A percentile compares a stretch with the other conserved stretches of the same genome.
Evolutionary conservation across 2,329 filamentous ascomycete species (phyloP).

Genomic region (Camillea tinctor): DNA sequence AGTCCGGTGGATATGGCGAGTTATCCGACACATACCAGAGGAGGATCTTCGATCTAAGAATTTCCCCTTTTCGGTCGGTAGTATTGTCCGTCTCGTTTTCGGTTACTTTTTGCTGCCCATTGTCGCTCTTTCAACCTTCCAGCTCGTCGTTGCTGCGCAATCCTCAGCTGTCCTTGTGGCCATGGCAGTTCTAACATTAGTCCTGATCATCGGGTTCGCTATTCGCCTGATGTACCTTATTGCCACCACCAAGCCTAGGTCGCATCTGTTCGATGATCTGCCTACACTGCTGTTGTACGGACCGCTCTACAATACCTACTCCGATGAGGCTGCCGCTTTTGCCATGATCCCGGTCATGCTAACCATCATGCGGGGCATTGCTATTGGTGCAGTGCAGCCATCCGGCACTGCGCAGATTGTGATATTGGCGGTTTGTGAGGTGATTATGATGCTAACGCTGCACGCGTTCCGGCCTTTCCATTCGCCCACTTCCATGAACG

Average conservation of each 20-base stretch:
- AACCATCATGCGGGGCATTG: slow-evolving; percentile 81
- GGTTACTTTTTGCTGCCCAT: slow-evolving; percentile 90
- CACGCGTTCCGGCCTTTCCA: slow-evolving; percentile 90
- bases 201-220: slow-evolving; percentile 70
- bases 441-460: slow-evolving; percentile 82
- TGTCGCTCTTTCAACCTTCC: slow-evolving; percentile 84
- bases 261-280: slow-evolving; percentile 89
- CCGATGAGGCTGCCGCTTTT: slow-evolving; percentile 87
- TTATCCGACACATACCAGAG: slow-evolving; percentile 68
- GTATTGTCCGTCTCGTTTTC: slow-evolving; percentile 81
- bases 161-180: slow-evolving; percentile 72
- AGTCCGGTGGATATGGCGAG: slow-evolving; percentile 72
- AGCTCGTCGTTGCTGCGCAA: slow-evolving; percentile 71
- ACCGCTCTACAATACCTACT: slow-evolving; percentile 95
- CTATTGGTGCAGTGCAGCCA: slow-evolving; percentile 88
- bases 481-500: slow-evolving; percentile 92
- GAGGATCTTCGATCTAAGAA: slow-evolving; percentile 92
- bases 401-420: slow-evolving; percentile 93
- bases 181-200: slow-evolving; percentile 71
- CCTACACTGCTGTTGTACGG: slow-evolving; percentile 87
- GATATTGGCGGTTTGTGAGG: slow-evolving; percentile 88
- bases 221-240: slow-evolving; percentile 81
- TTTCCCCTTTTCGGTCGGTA: slow-evolving; percentile 78
- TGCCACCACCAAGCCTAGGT: slow-evolving; percentile 74
- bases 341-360: slow-evolving; percentile 83